Base-by-base conservation (phyloP, 2,329 filamentous ascomycete genomes). In the Trichoderma atrobrunneum region DNA sequence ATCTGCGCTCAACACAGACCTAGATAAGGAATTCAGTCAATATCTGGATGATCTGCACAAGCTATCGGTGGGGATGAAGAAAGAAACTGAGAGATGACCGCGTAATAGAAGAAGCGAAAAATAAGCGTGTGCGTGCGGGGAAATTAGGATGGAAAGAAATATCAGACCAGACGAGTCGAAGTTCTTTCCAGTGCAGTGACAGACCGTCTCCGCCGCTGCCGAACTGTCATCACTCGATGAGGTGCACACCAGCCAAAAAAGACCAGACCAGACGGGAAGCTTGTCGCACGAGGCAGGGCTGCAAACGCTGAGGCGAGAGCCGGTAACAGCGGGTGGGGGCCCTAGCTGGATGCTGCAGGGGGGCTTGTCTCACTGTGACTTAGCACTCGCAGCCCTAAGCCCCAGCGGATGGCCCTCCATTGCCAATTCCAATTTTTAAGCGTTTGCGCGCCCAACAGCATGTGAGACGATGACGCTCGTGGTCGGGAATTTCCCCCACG, bases 401-500 rank as follows among this genome's bases (percentile, higher is more conserved):
- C 68, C 67, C 67, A 28, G 67, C 67, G 48, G 59, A 51, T 8
- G 30, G 18, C 18, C 30, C 36, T 54, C 32, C 18, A 43, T 72
- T 51, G 57, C 30, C 43, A 65, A 67, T 51, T 12, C 72, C 72
- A 70, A 54, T 62, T 68, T 69, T 72, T 43, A 54, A 65, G 64
- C 71, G 71, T 63, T 63, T 51, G 71, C 62, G 57, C 66, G 59
- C 30, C 62, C 57, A 56, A 48, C 68, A 72, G 56, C 54, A 67
- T 66, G 62, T 71, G 64, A 71, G 68, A 57, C 56, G 54, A 73
- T 73, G 72, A 73, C 72, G 72, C 65, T 72, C 39, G 59, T n/a
- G 62, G 62, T 71, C 69, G 65, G 54, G 63, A 26, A 36, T 61
- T 70, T 70, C 69, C 72, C 71, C 66, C 71, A 70, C 66, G 71